A percentile compares a stretch with the other conserved stretches of the same genome.
These are phyloP conservation scores for Hypoxylon lenormandii DNA, from an alignment of 495 filamentous ascomycete genomes.

Conservation along the genomic window DNA sequence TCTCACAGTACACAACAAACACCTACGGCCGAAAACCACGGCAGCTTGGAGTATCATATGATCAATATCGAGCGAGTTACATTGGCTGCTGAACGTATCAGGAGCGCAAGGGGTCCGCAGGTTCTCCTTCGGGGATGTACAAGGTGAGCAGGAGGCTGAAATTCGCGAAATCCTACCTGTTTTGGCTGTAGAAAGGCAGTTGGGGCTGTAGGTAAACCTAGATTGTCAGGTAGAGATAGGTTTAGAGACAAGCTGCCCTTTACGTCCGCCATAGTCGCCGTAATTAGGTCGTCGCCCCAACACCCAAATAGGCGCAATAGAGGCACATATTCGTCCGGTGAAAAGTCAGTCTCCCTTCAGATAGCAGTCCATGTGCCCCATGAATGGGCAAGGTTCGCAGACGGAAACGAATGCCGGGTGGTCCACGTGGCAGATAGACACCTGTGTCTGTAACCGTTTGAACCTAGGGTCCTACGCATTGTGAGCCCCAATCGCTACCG, in stretches of 20 bases:
- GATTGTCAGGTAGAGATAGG: too few species aligned
- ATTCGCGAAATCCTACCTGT: slow-evolving; percentile 1
- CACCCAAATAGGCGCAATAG: too few species aligned
- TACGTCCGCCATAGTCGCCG: background rate
- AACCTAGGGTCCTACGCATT: background rate
- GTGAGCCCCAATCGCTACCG: background rate
- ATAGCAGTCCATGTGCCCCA: background rate
- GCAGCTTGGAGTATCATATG: too few species aligned
- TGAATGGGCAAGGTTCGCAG: background rate
- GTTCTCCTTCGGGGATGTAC: background rate
- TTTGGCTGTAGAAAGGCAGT: too few species aligned
- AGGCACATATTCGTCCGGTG: background rate
- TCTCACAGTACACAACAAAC: too few species aligned
- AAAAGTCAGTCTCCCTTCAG: background rate
- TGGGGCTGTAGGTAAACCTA: too few species aligned
- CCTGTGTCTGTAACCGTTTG: background rate
- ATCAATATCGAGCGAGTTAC: too few species aligned
- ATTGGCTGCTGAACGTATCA: too few species aligned
- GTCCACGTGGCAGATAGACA: slow-evolving; percentile 16
- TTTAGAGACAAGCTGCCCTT: too few species aligned
- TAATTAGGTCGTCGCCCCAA: too few species aligned
- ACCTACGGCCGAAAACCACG: too few species aligned
- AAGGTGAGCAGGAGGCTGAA: slow-evolving; percentile 5
- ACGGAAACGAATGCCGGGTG: slow-evolving; percentile 1
- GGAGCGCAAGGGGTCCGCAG: background rate